These are phyloP conservation scores for Tylopilus vinaceipallidus DNA, from an alignment of 768 basidiomycete species.

Conservation along the genomic window DNA sequence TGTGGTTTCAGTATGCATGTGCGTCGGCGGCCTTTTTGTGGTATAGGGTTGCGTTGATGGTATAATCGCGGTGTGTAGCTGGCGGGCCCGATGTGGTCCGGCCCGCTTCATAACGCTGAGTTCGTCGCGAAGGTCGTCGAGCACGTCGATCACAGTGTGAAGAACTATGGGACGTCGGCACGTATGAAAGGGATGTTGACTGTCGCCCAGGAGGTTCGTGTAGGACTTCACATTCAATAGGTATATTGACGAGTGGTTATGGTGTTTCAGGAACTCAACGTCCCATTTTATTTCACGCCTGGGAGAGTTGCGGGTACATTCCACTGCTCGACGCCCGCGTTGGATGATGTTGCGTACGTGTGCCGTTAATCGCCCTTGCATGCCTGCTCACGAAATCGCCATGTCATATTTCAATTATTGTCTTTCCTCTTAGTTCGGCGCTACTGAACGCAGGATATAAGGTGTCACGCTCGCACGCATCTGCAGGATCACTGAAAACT, in stretches of 20 bases:
- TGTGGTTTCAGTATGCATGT: conserved; percentile 80
- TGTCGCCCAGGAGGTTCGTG: conserved; percentile 79
- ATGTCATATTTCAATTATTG: background rate
- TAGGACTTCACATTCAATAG: background rate
- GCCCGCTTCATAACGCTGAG: conserved; percentile 70
- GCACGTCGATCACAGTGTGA: conserved; percentile 61
- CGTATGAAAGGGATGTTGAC: conserved; percentile 97
- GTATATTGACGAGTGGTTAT: background rate
- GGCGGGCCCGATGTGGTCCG: conserved; percentile 97
- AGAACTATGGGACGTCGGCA: conserved; percentile 70
- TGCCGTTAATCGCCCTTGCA: background rate
- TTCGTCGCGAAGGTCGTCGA: conserved; percentile 76
- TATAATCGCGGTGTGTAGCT: conserved; percentile 43
- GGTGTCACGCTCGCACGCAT: conserved; percentile 90
- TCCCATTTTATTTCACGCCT: conserved; percentile 88
- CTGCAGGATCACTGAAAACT: conserved; percentile 89
- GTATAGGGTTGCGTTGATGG: background rate
- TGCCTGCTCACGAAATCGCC: background rate
- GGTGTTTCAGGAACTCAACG: conserved; percentile 59
- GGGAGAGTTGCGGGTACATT: conserved; percentile 75
- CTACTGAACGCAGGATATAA: conserved; percentile 81
- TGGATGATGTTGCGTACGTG: conserved; percentile 74
- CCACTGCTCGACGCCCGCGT: conserved; percentile 73
- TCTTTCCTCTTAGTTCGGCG: conserved; percentile 60
- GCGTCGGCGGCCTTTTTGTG: conserved; percentile 23